Evolutionary conservation across 2,329 filamentous ascomycete species (phyloP), one percentile per base, ranked within the genome.

Genomic region (Beauveria asiatica): DNA sequence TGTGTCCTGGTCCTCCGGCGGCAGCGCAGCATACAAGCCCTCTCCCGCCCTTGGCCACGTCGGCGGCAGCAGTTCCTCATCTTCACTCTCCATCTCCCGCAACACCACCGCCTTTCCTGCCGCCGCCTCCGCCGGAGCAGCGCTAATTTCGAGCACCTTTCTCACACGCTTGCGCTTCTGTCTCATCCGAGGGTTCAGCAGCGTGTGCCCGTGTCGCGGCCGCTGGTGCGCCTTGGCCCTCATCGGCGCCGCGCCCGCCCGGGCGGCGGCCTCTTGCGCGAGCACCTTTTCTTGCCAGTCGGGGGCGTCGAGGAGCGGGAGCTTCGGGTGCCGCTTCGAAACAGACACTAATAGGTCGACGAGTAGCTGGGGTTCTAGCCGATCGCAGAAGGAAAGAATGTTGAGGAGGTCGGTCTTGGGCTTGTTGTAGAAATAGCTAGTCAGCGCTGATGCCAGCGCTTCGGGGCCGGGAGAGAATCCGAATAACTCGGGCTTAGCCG

Each of bases 241-340:
- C 5, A 49, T 37, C 39, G 46, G 51, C n/a, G 49, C 44, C 21
- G 37, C 53, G 1, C 46, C 39, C 27, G 45, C 50, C 27, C 16
- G 46, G 21, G 19, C 41, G 21, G 19, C 41, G 41, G 57, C 39
- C 21, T 59, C 44, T 19, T 39, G 19, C 48, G 62, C 52, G 7
- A 59, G 39, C 13, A 65, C 48, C n/a, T 54, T 63, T 16, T 62
- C 51, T 33, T 72, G 69, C 76, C 76, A 78, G 60, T 76, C 72
- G 7, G 75, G 75, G 0, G 72, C 72, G 61, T 72, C 66, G 60
- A 77, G 78, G 4, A 78, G 72, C 23, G 75, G 75, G 3, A 78
- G 67, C n/a, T 73, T 70, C 0, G 75, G 73, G 45, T 78, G 74
- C 51, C 69, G 73, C 60, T 71, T 75, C 8, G 76, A 73, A n/a